These are phyloP conservation scores for Lagerstroemia speciosa DNA, from an alignment of 345 rosid genomes.

Conservation along the genomic window DNA sequence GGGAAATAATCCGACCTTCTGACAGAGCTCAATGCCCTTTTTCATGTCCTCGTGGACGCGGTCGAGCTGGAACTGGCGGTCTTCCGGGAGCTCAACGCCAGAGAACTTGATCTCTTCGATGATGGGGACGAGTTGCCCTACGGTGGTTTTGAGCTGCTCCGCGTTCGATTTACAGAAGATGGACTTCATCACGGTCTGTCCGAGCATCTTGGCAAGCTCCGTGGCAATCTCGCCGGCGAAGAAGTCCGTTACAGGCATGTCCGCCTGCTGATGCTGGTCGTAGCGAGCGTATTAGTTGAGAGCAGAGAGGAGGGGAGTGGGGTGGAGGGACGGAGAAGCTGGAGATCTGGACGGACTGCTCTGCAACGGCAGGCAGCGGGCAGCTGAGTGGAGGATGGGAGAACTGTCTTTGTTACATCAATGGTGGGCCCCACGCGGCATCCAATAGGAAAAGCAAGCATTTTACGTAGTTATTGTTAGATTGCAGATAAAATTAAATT, in stretches of 20 bases:
- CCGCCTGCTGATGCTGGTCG: background rate
- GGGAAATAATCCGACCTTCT: constrained; percentile 19
- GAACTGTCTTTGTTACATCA: too few species aligned
- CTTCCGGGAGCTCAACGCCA: constrained; percentile 64
- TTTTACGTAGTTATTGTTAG: too few species aligned
- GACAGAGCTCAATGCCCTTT: constrained; percentile 40
- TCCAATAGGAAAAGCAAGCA: too few species aligned
- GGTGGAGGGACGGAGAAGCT: background rate
- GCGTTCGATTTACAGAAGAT: constrained; percentile 42
- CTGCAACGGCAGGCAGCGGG: too few species aligned
- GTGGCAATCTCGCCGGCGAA: constrained; percentile 58
- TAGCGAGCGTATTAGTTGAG: too few species aligned
- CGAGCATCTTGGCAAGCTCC: constrained; percentile 43
- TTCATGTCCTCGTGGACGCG: constrained; percentile 29
- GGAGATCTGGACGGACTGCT: too few species aligned
- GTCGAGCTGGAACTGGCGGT: constrained; percentile 60
- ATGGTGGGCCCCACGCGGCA: too few species aligned
- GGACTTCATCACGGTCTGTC: constrained; percentile 29
- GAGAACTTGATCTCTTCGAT: constrained; percentile 58
- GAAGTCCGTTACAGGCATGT: constrained; percentile 56
- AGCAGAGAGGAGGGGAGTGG: background rate
- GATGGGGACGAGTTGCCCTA: constrained; percentile 34
- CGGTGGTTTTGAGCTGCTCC: constrained; percentile 17
- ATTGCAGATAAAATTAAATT: too few species aligned
- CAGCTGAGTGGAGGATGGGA: too few species aligned